Base-by-base conservation (phyloP, 2,329 filamentous ascomycete genomes). In the Aspergillus tanneri region DNA sequence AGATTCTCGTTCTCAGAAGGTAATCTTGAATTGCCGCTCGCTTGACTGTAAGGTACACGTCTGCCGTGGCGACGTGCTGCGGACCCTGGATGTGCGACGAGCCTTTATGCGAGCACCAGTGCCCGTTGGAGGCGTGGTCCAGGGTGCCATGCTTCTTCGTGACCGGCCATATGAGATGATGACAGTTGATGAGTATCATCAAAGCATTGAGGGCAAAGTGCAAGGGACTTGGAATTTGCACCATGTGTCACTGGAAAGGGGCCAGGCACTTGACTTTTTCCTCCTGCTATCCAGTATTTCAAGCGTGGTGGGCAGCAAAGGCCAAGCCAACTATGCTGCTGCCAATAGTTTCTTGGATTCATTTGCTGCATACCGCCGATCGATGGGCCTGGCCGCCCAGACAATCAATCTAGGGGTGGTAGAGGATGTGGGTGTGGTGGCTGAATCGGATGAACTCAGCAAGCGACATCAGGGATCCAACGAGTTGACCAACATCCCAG, bases 141-240 rank as follows among this genome's bases (percentile, higher is more conserved):
- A 58, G 21, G 54, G 51, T 3, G 47, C 53, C 10, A 55, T 55
- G 52, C 47, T 57, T 4, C 32, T 56, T 3, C 46, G 46, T 4
- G 46, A 50, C 32, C 40, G 53, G 43, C 39, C 47, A 2, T 65
- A 38, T 24, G 39, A 50, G 16, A 39, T 67, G 5, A 70, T 72
- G 65, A 61, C 51, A 0, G 59, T 59, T 22, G 51, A 60, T 1
- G 60, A 71, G 25, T 73, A 61, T 53, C 58, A 53, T 3, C 50
- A 46, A 0, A 59, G 64, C 0, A 50, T 68, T 2, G 49, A 54
- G 18, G 60, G 66, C 1, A 75, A 74, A 49, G 54, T 63, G 3
- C n/a, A 49, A 5, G 53, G 53, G n/a, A 47, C 53, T 53, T 64
- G 60, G 59, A 67, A 60, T 30, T 53, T 63, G 6, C 64, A 69